Base-by-base conservation (phyloP, 2,329 filamentous ascomycete species). In the Aspergillus spinulosporus region DNA sequence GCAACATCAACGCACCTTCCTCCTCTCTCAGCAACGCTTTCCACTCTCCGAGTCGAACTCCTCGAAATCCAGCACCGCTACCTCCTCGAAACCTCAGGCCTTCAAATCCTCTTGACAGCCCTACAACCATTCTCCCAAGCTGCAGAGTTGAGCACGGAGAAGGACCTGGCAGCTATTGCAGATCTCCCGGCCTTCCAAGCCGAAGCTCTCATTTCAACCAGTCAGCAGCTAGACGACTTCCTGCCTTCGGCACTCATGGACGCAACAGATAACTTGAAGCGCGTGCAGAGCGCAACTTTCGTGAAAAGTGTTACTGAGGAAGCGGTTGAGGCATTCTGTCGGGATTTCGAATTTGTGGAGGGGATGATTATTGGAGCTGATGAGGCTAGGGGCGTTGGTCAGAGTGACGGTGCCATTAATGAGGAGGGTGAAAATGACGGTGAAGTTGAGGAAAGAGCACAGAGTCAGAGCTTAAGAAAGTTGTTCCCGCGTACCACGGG, bases 171-270 rank as follows among this genome's bases (percentile, higher is more conserved):
- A 43, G 80, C 80, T 9, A 80, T 90, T 26, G 69, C 78, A 1
- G 68, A 68, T 1, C 77, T 88, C 1, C 77, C 81, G 0, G 74
- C 81, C 3, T 84, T 90, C 67, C 82, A 86, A 57, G 81, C 84
- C 0, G 75, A 81, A 4, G 73, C 81, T 0, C 78, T 97, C n/a
- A 75, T 82, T 1, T 76, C 80, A 49, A 86, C 88, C 2, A 90
- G 90, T 65, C 89, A 92, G 65, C 83, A 82, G 40, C 80, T 99
- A 5, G 94, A 99, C 68, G 87, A 91, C 59, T 99, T 97, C 75
- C 78, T 99, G 26, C 92, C 94, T 0, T 95, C 91, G 1, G 94
- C 93, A 2, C 81, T 96, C 31, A 93, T 97, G 80, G 94, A 99
- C 70, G 92, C 92, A 2, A 86, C 90, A 64, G 89, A 94, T 49